Conservation (phyloP, 192 early-diverging fungal genomes). For the Rhizoclosmatium sp. region DNA sequence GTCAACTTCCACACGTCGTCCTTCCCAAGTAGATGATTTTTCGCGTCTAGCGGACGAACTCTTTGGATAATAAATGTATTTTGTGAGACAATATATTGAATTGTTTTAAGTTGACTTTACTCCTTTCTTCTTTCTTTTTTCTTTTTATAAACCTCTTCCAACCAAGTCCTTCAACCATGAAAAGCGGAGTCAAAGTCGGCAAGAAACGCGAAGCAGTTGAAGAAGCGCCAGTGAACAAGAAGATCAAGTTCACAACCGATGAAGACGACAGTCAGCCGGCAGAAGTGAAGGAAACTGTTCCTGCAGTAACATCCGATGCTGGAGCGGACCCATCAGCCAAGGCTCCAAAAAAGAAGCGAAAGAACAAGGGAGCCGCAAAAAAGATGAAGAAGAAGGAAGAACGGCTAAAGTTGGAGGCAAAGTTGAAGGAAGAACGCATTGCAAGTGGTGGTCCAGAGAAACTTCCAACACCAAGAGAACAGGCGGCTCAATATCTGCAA, state of each 20-base stretch:
- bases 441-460: slow-evolving; percentile 20
- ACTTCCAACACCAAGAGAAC: slow-evolving; percentile 10
- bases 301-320: not conserved
- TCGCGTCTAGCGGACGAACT: slow-evolving; percentile 12
- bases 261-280: not conserved
- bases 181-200: too few relatives aligned
- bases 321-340: not conserved
- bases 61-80: slow-evolving; percentile 10
- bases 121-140: too few relatives aligned
- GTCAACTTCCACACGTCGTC: not conserved
- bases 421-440: slow-evolving; percentile 4
- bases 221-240: not conserved
- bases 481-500: slow-evolving; percentile 1
- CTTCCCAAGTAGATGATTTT: slow-evolving; percentile 12
- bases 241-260: slow-evolving; percentile 15
- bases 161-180: too few relatives aligned
- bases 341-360: slow-evolving; percentile 20
- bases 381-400: slow-evolving; percentile 18
- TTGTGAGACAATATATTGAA: too few relatives aligned
- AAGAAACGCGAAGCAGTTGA: too few relatives aligned
- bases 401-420: slow-evolving; percentile 1
- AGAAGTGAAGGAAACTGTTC: not conserved
- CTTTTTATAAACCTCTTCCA: too few relatives aligned
- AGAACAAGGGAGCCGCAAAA: slow-evolving; percentile 4
- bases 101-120: too few relatives aligned